Evolutionary conservation across 2,329 filamentous ascomycete genomes (phyloP).

Genomic region (Leptoxyphium fumago): DNA sequence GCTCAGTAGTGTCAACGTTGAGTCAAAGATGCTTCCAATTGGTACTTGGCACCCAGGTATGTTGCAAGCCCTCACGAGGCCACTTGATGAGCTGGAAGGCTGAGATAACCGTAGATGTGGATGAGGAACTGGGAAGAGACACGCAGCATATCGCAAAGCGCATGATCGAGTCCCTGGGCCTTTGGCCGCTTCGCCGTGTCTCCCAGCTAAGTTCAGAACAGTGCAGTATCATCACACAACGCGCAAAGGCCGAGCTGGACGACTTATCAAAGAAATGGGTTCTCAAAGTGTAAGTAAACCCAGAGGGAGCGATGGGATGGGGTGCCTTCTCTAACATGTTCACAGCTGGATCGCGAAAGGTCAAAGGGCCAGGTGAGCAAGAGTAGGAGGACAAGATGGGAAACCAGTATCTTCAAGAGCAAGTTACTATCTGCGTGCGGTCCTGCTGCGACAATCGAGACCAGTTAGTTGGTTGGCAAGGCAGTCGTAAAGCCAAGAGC

Average conservation of each 20-base stretch:
- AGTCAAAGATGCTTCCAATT: not conserved
- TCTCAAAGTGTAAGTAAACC: not conserved
- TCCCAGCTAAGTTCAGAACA: not conserved
- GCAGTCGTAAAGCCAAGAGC: no score
- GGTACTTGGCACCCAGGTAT: not conserved
- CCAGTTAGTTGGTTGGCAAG: no score
- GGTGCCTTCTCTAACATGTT: no score
- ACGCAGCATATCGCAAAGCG: not conserved
- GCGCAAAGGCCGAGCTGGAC: not conserved
- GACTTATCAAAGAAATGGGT: not conserved
- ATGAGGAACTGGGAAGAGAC: not conserved
- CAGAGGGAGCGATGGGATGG: not conserved
- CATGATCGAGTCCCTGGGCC: not conserved
- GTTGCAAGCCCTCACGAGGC: not conserved
- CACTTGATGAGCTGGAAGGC: not conserved
- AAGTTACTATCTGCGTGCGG: no score
- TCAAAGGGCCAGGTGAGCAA: not conserved
- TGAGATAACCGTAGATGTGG: not conserved
- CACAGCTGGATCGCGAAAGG: not conserved
- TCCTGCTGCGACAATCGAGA: no score
- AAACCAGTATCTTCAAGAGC: no score
- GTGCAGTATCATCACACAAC: not conserved
- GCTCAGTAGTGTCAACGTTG: not conserved
- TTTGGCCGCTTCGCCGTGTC: not conserved
- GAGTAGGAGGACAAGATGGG: no score